Evolutionary conservation across 306 rosid genomes (phyloP).

Genomic region (Pachyrhizus erosus): DNA sequence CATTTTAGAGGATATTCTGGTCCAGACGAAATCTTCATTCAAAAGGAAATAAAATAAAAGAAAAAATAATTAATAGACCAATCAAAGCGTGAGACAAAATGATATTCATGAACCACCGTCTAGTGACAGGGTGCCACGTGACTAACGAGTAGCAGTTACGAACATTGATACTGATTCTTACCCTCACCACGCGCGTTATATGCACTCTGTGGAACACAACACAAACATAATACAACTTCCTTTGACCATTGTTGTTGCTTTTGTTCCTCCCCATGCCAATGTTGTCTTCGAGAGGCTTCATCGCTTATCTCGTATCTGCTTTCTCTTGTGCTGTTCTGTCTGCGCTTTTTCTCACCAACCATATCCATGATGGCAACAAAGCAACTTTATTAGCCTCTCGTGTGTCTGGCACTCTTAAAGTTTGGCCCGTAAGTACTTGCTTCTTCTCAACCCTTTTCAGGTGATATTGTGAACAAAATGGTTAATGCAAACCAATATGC

Average conservation of each 20-base stretch:
- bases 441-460: not conserved
- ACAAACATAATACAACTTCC: not conserved
- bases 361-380: not conserved
- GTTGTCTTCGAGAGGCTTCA: slow-evolving; percentile 61
- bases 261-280: not conserved
- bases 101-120: not conserved
- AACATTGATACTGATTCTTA: no score
- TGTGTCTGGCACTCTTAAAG: slow-evolving; percentile 40
- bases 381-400: not conserved
- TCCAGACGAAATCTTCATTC: not conserved
- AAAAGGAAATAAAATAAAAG: not conserved
- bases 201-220: not conserved
- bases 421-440: slow-evolving; percentile 75
- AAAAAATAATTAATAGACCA: not conserved
- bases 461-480: not conserved
- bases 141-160: not conserved
- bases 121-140: not conserved
- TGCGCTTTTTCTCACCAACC: slow-evolving; percentile 48
- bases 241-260: not conserved
- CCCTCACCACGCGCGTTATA: not conserved
- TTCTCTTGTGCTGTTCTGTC: slow-evolving; percentile 68
- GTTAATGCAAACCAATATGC: not conserved
- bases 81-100: not conserved
- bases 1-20: not conserved
- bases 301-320: slow-evolving; percentile 62